Conservation (phyloP, 1,284 basidiomycete species). For the Trichosporon sp. region DNA sequence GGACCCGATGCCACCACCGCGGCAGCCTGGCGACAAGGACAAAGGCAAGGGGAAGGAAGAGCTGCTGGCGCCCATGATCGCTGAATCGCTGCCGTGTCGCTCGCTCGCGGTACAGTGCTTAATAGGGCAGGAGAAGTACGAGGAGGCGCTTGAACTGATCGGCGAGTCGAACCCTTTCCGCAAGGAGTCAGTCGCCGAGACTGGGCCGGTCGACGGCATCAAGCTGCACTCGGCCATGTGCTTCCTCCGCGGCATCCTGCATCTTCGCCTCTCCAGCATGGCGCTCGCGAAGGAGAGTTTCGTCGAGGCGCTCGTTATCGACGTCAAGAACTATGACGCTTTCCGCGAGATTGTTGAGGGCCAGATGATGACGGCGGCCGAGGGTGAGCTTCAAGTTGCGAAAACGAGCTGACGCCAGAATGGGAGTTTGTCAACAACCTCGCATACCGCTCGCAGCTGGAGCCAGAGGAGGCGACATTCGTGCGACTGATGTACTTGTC, state of each 20-base stretch:
- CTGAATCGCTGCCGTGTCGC: slow-evolving; percentile 85
- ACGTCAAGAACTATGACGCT: slow-evolving; percentile 96
- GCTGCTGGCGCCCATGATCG: slow-evolving; percentile 58
- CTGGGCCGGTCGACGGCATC: slow-evolving; percentile 60
- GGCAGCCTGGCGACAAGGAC: slow-evolving; percentile 7
- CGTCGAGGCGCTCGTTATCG: slow-evolving; percentile 87
- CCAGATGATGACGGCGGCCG: slow-evolving; percentile 87
- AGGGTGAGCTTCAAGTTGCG: slow-evolving; percentile 61
- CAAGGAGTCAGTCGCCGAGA: not conserved
- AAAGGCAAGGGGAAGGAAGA: slow-evolving; percentile 23
- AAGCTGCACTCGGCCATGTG: slow-evolving; percentile 97
- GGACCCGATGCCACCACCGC: slow-evolving; percentile 55
- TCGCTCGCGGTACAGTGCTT: slow-evolving; percentile 93
- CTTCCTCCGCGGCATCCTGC: slow-evolving; percentile 83
- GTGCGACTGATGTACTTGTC: slow-evolving; percentile 87
- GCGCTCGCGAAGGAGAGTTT: slow-evolving; percentile 88
- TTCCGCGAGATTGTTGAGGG: slow-evolving; percentile 86
- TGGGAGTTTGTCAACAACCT: slow-evolving; percentile 91
- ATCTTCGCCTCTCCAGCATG: slow-evolving; percentile 85
- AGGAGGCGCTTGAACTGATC: slow-evolving; percentile 86
- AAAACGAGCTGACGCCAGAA: slow-evolving; percentile 56
- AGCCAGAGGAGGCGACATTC: slow-evolving; percentile 79
- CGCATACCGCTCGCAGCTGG: slow-evolving; percentile 69
- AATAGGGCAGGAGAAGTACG: slow-evolving; percentile 87
- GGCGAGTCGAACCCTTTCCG: slow-evolving; percentile 86